Conservation (phyloP, 1,139 yeast genomes). For the Hansenula lynferdii region DNA sequence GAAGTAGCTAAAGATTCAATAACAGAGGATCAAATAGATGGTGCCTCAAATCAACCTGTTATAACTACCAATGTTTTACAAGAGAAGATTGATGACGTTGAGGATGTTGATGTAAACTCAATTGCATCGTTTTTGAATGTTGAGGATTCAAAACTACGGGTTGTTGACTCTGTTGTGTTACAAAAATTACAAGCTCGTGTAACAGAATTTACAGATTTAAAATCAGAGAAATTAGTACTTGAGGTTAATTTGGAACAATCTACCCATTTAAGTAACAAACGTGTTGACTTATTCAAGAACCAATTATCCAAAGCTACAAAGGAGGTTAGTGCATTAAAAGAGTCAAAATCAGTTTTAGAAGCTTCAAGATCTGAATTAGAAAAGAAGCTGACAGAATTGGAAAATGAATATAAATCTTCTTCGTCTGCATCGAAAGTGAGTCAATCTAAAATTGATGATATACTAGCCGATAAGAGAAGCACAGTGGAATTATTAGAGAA, state of each 20-base stretch:
- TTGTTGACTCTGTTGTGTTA: conserved; percentile 25
- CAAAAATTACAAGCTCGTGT: conserved; percentile 39
- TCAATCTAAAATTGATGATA: conserved; percentile 19
- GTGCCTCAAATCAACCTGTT: conserved; percentile 1
- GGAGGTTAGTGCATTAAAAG: conserved; percentile 28
- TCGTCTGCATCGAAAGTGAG: conserved; percentile 5
- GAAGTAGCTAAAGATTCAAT: conserved; percentile 9
- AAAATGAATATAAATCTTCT: conserved; percentile 20
- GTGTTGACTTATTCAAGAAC: conserved; percentile 27
- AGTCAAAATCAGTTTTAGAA: conserved; percentile 27
- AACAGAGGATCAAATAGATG: conserved; percentile 4
- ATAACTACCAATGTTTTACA: conserved; percentile 1
- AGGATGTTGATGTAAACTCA: conserved; percentile 16
- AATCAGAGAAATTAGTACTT: conserved; percentile 46
- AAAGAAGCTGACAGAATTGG: conserved; percentile 25
- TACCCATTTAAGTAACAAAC: conserved; percentile 33
- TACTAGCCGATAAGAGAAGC: conserved; percentile 33
- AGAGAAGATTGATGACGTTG: not conserved
- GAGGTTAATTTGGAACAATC: conserved; percentile 53
- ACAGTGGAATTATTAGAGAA: conserved; percentile 37
- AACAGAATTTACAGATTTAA: conserved; percentile 41
- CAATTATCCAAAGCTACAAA: conserved; percentile 25
- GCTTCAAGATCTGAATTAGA: conserved; percentile 25
- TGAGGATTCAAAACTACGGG: conserved; percentile 22
- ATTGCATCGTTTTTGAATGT: conserved; percentile 34